Evolutionary conservation across 148 eudicot genomes (phyloP).

Genomic region (Drosera capensis): DNA sequence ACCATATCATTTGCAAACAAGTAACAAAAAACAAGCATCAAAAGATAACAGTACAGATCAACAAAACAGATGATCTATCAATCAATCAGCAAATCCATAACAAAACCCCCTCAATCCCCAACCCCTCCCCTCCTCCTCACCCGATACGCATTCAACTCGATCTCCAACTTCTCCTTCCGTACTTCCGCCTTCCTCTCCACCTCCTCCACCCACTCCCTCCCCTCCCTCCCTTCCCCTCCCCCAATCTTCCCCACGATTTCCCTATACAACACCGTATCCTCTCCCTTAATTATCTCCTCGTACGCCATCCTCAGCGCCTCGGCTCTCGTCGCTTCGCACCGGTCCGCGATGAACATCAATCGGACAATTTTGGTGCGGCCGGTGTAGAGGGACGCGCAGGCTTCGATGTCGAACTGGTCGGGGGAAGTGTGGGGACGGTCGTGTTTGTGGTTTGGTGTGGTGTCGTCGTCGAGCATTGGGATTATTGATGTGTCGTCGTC

Average conservation of each 20-base stretch:
- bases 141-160: constrained; percentile 78
- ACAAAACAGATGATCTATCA: neutral
- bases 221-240: constrained; percentile 47
- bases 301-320: constrained; percentile 86
- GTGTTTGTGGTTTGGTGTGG: constrained; percentile 6
- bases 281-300: constrained; percentile 79
- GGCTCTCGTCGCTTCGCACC: constrained; percentile 37
- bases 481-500: constrained; percentile 23
- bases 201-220: constrained; percentile 39
- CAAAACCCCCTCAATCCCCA: too few species aligned
- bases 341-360: constrained; percentile 62
- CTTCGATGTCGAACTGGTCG: constrained; percentile 80
- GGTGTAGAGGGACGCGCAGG: constrained; percentile 61
- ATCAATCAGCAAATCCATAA: neutral
- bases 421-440: constrained; percentile 46
- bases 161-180: constrained; percentile 81
- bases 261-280: constrained; percentile 52
- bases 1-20: too few species aligned
- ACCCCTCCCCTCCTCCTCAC: too few species aligned
- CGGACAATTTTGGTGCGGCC: constrained; percentile 81
- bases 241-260: constrained; percentile 55
- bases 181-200: constrained; percentile 67
- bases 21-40: too few species aligned
- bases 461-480: constrained; percentile 34
- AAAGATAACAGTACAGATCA: too few species aligned